Evolutionary conservation across 164 flowering plant species (phyloP), one percentile per base, ranked within the genome.

Genomic region (Magnolia sinica): DNA sequence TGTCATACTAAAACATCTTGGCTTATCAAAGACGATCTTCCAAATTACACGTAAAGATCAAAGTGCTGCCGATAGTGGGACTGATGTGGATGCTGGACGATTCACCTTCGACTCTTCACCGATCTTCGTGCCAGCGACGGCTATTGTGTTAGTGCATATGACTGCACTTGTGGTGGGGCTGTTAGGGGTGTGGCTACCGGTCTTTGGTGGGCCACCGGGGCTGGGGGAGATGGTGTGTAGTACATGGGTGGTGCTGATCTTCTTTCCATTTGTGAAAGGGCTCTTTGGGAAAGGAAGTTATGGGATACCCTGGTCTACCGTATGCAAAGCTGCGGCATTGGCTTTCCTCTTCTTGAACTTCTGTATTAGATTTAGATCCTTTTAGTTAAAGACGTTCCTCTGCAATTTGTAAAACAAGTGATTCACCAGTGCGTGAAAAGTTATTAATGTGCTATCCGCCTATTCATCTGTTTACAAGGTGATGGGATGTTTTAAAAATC

Each of bases 71-170:
- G 24, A 7, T 75, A 19, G 72, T 55, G 18, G 16, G 3, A 16
- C 4, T 9, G 68, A 37, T 8, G 49, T 67, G 22, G 74, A 70
- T n/a, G 52, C 2, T 1, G 86, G 83, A 0, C 76, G 75, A 29
- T 88, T 87, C 76, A 88, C 87, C 6, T 91, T 88, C 37, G 84
- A 87, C 23, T 81, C 84, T n/a, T 88, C 91, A 0, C 88, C 88
- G 1, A 0, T 86, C 10, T 88, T 86, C 51, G 71, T 88, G 18
- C 88, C 87, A 0, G 87, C 73, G 8, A 83, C 87, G 1, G 67
- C 87, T 0, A 51, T 91, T 19, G 72, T 83, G 76, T 50, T 89
- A 19, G 71, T 88, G 49, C 87, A 91, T 52, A 4, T 89, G 73
- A 65, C 64, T 0, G 87, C 91, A 0, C 52, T 88, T 50, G 64